Evolutionary conservation across 2,329 filamentous ascomycete genomes (phyloP), one percentile per base, ranked within the genome.

Genomic region (Penicillium sp.): DNA sequence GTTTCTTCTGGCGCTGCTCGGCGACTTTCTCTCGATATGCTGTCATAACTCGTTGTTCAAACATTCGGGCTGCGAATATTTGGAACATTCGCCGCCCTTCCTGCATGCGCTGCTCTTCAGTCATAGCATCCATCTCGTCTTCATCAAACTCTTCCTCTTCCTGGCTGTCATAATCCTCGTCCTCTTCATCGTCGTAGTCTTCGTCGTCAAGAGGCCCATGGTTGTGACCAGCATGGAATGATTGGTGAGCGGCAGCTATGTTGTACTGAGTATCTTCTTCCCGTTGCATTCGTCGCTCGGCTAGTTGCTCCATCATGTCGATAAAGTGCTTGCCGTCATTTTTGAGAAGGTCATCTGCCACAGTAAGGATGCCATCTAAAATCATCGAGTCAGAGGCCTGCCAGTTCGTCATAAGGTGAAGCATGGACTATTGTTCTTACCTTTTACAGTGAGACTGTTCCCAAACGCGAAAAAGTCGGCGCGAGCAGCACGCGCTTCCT

Each of bases 311-410:
- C 93, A 98, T 98, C 93, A 98, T 98, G 71, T 98, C 93, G 72
- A 98, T 98, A 75, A 98, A 98, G 67, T 95, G 95, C 73, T 95
- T 95, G 65, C 93, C 93, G 72, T 98, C 93, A 73, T 98, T 98
- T 73, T 97, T 97, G 56, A 98, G 81, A 58, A 98, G 80, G 74
- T 98, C 93, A 77, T 98, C 93, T 70, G 93, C 93, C 66, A 98
- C 93, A 59, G 93, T 98, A 69, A 98, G 84, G 72, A 98, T 96
- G 68, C 93, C 95, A 78, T 93, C 91, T 77, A 63, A 68, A 68
- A 59, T 66, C 57, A 72, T 67, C 62, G 72, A 67, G 66, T 71
- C 65, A 74, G 69, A 67, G 72, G 68, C 74, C 48, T 60, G 54
- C 41, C 42, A 46, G 57, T 57, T 52, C 61, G 63, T 49, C 33